Conservation (phyloP, 805 yeast genomes). For the Pichia pseudocactophila region DNA sequence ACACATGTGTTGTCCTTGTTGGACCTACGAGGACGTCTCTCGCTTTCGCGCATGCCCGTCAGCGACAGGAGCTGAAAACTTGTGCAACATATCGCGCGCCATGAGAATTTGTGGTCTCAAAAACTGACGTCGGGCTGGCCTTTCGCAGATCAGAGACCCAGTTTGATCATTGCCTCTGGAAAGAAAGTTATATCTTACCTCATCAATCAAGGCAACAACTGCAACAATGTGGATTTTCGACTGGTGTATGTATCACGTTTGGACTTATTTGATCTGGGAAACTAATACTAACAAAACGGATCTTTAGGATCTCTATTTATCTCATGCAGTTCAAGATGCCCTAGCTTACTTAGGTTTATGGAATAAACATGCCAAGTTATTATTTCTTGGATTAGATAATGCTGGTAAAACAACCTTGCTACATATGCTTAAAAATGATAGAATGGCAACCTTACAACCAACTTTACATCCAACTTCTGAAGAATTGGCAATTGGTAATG, state of each 20-base stretch:
- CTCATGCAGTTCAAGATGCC: slow-evolving; percentile 52
- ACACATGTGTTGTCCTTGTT: not conserved
- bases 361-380: slow-evolving; percentile 93
- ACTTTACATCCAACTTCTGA: slow-evolving; percentile 98
- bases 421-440: slow-evolving; percentile 85
- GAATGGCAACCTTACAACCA: slow-evolving; percentile 96
- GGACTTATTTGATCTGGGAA: too few relatives aligned
- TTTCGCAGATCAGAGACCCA: not conserved
- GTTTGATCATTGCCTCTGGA: too few relatives aligned
- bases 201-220: too few relatives aligned
- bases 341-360: slow-evolving; percentile 72
- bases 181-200: too few relatives aligned
- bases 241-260: slow-evolving; percentile 28
- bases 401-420: slow-evolving; percentile 93
- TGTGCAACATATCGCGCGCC: too few relatives aligned
- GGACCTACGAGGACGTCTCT: too few relatives aligned
- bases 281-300: not conserved
- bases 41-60: too few relatives aligned
- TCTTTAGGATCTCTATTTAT: not conserved
- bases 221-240: slow-evolving; percentile 30
- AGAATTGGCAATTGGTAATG: slow-evolving; percentile 93
- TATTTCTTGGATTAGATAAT: slow-evolving; percentile 93
- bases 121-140: not conserved
- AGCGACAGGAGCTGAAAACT: too few relatives aligned
- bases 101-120: too few relatives aligned